Conservation (phyloP, 225 moss, liverwort and hornwort species). For the Bryoerythrophyllum caledonicum region DNA sequence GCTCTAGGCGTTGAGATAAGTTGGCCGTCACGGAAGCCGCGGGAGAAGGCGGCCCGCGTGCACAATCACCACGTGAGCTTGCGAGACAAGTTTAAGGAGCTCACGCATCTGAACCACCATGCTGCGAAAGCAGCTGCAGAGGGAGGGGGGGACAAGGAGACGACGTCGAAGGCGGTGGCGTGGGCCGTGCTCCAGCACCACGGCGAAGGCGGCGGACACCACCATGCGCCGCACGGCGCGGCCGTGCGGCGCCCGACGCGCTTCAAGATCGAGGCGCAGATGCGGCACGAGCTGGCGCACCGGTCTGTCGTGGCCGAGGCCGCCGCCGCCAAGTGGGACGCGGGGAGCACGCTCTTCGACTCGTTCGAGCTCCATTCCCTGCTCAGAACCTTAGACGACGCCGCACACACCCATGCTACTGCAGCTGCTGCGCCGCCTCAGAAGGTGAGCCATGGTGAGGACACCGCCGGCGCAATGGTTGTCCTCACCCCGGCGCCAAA, state of each 20-base stretch:
- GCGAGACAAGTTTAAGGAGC: constrained; percentile 16
- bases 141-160: background rate
- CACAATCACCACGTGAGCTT: constrained; percentile 15
- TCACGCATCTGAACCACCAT: constrained; percentile 13
- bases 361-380: constrained; percentile 56
- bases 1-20: constrained; percentile 12
- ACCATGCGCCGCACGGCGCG: constrained; percentile 12
- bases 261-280: constrained; percentile 64
- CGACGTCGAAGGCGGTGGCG: constrained; percentile 54
- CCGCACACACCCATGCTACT: constrained; percentile 16
- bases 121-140: background rate
- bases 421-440: background rate
- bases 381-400: constrained; percentile 38
- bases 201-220: constrained; percentile 26
- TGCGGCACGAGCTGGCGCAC: constrained; percentile 40
- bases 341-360: constrained; percentile 56
- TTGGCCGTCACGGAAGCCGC: constrained; percentile 8
- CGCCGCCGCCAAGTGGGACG: constrained; percentile 31
- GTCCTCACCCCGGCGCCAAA: background rate
- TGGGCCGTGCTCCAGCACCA: constrained; percentile 62
- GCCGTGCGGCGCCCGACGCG: constrained; percentile 32
- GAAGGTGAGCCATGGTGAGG: background rate
- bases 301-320: constrained; percentile 19
- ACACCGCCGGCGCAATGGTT: constrained; percentile 15
- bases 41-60: background rate